phyloP scores from a whole-genome alignment of 805 yeast genomes.

The Lipomyces starkeyi region DNA sequence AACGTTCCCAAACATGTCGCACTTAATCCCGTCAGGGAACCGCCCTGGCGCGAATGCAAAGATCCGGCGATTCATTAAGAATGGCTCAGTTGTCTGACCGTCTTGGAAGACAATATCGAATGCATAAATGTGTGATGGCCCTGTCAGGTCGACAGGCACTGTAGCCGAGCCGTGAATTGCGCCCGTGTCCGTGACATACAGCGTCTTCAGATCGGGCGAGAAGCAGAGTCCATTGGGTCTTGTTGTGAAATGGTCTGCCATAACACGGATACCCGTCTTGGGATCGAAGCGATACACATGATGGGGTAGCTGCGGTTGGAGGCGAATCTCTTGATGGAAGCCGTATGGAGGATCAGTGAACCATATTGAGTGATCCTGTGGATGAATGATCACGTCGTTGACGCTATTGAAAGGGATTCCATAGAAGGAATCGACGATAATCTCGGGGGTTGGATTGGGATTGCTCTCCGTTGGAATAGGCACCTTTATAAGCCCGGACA shows the following conservation, averaged over 20 bases:
- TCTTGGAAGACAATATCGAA: conserved; percentile 37
- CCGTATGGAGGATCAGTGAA: conserved; percentile 43
- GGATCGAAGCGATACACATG: conserved; percentile 53
- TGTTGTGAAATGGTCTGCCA: conserved; percentile 52
- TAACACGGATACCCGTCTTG: conserved; percentile 36
- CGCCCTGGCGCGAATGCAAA: conserved; percentile 41
- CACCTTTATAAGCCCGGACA: no score
- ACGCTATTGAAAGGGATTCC: conserved; percentile 41
- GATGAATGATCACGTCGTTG: conserved; percentile 41
- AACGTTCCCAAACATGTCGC: conserved; percentile 40
- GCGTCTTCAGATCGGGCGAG: conserved; percentile 48
- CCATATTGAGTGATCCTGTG: conserved; percentile 40
- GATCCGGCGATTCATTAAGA: conserved; percentile 38
- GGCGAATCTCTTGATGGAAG: conserved; percentile 33
- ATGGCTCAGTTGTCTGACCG: conserved; percentile 15
- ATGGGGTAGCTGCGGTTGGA: conserved; percentile 34
- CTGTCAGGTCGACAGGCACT: conserved; percentile 12
- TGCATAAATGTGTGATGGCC: conserved; percentile 39
- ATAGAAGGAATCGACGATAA: conserved; percentile 36
- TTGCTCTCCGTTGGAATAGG: no score
- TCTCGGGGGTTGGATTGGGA: background rate
- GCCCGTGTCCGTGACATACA: conserved; percentile 58
- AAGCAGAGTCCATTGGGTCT: conserved; percentile 80
- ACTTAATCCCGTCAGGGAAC: conserved; percentile 43
- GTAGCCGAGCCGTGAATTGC: conserved; percentile 30